Evolutionary conservation across 2,329 filamentous ascomycete species (phyloP).

Genomic region (Lachnellula occidentalis): DNA sequence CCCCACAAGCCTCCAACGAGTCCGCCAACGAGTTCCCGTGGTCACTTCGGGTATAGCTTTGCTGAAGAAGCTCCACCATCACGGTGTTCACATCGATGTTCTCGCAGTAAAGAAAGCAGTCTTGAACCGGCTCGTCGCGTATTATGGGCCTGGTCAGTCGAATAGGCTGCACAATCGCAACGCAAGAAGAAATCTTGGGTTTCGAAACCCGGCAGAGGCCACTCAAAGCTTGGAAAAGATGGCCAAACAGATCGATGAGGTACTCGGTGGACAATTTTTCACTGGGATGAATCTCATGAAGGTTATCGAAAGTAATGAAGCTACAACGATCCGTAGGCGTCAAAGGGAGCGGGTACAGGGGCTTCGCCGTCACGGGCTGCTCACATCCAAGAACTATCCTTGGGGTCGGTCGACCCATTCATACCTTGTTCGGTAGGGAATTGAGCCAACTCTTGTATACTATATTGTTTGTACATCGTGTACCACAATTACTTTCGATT

Average conservation of each 20-base stretch:
- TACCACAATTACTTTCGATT: too few species aligned
- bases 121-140: constrained; percentile 23
- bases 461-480: too few species aligned
- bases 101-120: constrained; percentile 17
- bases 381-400: too few species aligned
- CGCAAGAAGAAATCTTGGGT: constrained; percentile 10
- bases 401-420: too few species aligned
- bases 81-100: constrained; percentile 15
- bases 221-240: not conserved
- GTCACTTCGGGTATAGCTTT: constrained; percentile 25
- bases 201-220: not conserved
- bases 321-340: too few species aligned
- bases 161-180: constrained; percentile 15
- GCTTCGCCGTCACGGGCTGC: too few species aligned
- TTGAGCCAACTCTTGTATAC: too few species aligned
- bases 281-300: not conserved
- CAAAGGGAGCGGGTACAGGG: too few species aligned
- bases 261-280: not conserved
- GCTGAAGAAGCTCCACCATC: constrained; percentile 19
- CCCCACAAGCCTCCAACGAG: not conserved
- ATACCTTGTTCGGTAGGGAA: too few species aligned
- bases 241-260: not conserved
- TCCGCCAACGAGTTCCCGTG: not conserved
- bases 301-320: not conserved
- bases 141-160: constrained; percentile 24